A percentile compares a stretch with the other conserved stretches of the same genome.
These are phyloP conservation scores for Heterobasidion occidentale DNA, from an alignment of 1,284 basidiomycete species.

Conservation along the genomic window DNA sequence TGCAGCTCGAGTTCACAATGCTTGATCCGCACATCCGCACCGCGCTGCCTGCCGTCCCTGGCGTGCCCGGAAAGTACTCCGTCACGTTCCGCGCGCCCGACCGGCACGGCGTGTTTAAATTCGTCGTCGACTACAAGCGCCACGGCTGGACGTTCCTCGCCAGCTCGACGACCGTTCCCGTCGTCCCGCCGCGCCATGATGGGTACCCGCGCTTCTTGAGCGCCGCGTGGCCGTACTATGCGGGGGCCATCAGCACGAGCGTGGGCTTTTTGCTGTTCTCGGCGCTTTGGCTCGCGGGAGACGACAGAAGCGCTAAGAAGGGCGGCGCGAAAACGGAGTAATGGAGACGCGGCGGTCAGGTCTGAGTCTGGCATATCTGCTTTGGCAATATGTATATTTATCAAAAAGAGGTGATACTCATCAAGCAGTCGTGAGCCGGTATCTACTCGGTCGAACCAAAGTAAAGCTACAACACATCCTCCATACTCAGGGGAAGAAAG, in stretches of 20 bases:
- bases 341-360: not conserved
- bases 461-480: no score
- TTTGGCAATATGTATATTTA: not conserved
- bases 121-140: constrained; percentile 83
- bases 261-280: constrained; percentile 80
- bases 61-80: constrained; percentile 60
- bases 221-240: constrained; percentile 94
- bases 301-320: constrained; percentile 42
- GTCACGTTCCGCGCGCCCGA: constrained; percentile 85
- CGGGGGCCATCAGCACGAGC: constrained; percentile 82
- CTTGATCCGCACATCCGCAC: constrained; percentile 91
- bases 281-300: constrained; percentile 78
- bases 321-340: constrained; percentile 48
- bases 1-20: constrained; percentile 97
- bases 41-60: constrained; percentile 41
- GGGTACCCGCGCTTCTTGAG: constrained; percentile 91
- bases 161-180: constrained; percentile 71
- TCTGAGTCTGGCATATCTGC: not conserved
- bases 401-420: not conserved
- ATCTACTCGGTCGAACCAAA: no score
- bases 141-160: constrained; percentile 76
- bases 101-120: constrained; percentile 97
- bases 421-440: no score
- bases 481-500: no score
- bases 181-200: constrained; percentile 92